phyloP scores from a whole-genome alignment of 305 asterid species.

The Galium porrigens region DNA sequence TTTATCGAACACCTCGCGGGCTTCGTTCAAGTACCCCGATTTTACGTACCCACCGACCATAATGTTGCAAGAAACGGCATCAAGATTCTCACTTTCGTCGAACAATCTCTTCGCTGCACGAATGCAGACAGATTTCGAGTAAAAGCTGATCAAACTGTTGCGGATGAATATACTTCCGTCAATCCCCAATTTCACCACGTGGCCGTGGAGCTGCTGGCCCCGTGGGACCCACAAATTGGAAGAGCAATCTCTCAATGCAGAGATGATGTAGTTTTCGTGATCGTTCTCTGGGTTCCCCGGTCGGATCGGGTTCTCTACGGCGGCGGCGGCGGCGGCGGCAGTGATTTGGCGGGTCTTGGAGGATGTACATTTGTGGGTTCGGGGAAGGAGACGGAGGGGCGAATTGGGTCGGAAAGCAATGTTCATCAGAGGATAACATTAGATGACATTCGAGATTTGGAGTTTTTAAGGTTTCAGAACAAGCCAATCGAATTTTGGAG shows the following conservation, averaged over 20 bases:
- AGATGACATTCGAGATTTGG: constrained; percentile 1
- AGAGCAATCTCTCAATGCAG: constrained; percentile 51
- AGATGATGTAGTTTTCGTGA: constrained; percentile 35
- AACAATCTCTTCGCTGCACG: constrained; percentile 39
- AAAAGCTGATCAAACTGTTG: constrained; percentile 73
- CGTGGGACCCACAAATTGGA: constrained; percentile 26
- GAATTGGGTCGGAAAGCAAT: constrained; percentile 23
- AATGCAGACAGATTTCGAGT: constrained; percentile 45
- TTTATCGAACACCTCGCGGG: constrained; percentile 53
- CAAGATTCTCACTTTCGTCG: constrained; percentile 28
- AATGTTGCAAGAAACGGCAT: constrained; percentile 55
- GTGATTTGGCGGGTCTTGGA: constrained; percentile 15
- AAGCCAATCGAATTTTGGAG: background rate
- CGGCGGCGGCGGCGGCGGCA: constrained; percentile 18
- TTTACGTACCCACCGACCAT: constrained; percentile 49
- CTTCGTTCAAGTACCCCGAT: constrained; percentile 35
- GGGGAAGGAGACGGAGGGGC: constrained; percentile 7
- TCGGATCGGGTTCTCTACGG: constrained; percentile 9
- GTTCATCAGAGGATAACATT: constrained; percentile 30
- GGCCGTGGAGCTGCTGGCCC: constrained; percentile 55
- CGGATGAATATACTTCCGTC: constrained; percentile 41
- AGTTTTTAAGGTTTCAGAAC: background rate
- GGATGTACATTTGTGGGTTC: constrained; percentile 31
- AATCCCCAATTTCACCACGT: constrained; percentile 45
- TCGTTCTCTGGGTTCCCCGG: constrained; percentile 24